Conservation (phyloP, 1,284 basidiomycete genomes). For the Somion occarium region DNA sequence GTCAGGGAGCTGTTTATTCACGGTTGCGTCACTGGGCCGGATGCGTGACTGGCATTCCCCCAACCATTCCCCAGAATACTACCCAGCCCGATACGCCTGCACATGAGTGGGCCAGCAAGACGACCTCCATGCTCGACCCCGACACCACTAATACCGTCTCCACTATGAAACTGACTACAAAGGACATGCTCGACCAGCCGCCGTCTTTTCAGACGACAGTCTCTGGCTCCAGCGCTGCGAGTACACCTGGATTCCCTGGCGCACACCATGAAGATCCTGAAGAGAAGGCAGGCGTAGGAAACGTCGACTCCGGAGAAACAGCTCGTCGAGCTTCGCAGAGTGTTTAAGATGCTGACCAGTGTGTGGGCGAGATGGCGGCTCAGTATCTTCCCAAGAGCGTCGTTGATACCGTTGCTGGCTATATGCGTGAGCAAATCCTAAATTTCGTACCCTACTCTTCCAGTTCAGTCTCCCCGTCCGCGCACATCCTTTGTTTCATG, state of each 20-base stretch:
- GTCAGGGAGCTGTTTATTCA: no score
- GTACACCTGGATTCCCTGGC: constrained; percentile 22
- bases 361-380: constrained; percentile 16
- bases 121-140: constrained; percentile 24
- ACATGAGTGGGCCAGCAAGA: constrained; percentile 25
- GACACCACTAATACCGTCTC: constrained; percentile 9
- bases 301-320: constrained; percentile 9
- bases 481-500: no score
- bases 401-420: constrained; percentile 21
- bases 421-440: constrained; percentile 28
- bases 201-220: constrained; percentile 5
- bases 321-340: neutral
- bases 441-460: no score
- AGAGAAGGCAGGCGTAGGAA: constrained; percentile 5
- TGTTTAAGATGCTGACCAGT: constrained; percentile 15
- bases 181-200: constrained; percentile 11
- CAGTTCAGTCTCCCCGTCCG: neutral
- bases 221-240: constrained; percentile 8
- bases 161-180: constrained; percentile 12
- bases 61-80: constrained; percentile 19
- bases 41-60: constrained; percentile 26
- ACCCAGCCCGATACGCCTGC: constrained; percentile 24
- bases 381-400: constrained; percentile 20
- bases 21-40: no score
- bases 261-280: constrained; percentile 19